phyloP scores from a whole-genome alignment of 768 basidiomycete species.

The Pleurotus djamor region DNA sequence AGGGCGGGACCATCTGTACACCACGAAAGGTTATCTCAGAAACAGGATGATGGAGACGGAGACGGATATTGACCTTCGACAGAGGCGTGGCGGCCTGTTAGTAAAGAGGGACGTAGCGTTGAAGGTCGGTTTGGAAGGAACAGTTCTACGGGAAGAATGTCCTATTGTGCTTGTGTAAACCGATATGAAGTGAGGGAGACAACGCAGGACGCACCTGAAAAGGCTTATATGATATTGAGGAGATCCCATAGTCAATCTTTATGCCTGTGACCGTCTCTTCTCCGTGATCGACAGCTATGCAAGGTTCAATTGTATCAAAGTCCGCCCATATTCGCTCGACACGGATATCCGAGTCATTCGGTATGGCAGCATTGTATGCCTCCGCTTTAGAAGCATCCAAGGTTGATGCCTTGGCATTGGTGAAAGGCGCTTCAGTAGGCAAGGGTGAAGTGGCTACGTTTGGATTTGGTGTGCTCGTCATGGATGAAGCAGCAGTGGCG shows the following conservation, averaged over 20 bases:
- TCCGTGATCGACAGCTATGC: conserved; percentile 46
- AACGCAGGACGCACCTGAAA: conserved; percentile 49
- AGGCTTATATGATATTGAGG: conserved; percentile 40
- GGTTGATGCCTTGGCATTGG: conserved; percentile 23
- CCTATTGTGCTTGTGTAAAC: conserved; percentile 34
- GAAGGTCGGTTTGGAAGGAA: conserved; percentile 73
- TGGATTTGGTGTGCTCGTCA: conserved; percentile 23
- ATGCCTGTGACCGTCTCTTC: conserved; percentile 47
- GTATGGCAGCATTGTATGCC: conserved; percentile 39
- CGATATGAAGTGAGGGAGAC: not conserved
- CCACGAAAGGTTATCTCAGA: not conserved
- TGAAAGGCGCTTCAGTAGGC: conserved; percentile 22
- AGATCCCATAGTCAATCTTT: conserved; percentile 53
- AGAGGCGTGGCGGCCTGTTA: conserved; percentile 51
- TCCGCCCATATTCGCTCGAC: conserved; percentile 86
- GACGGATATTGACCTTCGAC: conserved; percentile 50
- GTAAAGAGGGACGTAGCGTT: conserved; percentile 40
- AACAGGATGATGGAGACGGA: not conserved
- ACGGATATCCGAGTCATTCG: conserved; percentile 82
- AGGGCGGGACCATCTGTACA: conserved; percentile 81
- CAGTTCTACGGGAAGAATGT: conserved; percentile 76
- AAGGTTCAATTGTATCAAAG: conserved; percentile 79
- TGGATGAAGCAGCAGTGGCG: conserved; percentile 28
- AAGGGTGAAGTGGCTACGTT: conserved; percentile 27
- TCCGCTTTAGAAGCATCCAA: conserved; percentile 19